phyloP scores from a whole-genome alignment of 352 stramenopile species.

The Bremia lactucae region DNA sequence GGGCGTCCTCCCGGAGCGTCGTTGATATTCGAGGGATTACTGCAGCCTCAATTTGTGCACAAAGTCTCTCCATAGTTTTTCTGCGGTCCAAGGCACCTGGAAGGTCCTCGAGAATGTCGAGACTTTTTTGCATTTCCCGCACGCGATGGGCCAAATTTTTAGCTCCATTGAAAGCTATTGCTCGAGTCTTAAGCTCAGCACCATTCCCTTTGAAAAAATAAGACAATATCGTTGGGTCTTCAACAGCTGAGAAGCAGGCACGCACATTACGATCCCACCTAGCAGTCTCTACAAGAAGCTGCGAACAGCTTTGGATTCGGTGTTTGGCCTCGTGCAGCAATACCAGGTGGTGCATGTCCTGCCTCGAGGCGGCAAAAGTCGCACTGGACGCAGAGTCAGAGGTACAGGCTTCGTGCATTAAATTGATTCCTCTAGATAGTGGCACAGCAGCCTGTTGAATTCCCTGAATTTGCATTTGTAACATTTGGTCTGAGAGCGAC shows the following conservation, averaged over 20 bases:
- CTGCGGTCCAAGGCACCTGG: conserved; percentile 43
- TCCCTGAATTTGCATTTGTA: conserved; percentile 43
- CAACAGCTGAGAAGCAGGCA: conserved; percentile 31
- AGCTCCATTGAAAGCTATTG: background rate
- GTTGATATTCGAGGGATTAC: conserved; percentile 36
- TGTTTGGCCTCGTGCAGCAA: conserved; percentile 61
- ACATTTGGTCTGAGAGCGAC: conserved; percentile 27
- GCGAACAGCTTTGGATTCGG: conserved; percentile 48
- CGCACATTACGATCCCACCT: conserved; percentile 59
- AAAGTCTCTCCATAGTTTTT: conserved; percentile 43
- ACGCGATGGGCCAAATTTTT: conserved; percentile 36
- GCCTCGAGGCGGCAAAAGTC: background rate
- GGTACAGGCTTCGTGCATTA: conserved; percentile 21
- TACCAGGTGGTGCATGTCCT: conserved; percentile 44
- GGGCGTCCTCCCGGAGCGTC: conserved; percentile 28
- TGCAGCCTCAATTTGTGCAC: conserved; percentile 38
- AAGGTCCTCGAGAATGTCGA: conserved; percentile 50
- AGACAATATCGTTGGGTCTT: conserved; percentile 24
- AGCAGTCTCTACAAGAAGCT: conserved; percentile 56
- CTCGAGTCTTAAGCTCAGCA: background rate
- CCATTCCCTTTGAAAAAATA: conserved; percentile 5
- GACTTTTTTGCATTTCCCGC: conserved; percentile 48
- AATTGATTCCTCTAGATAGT: conserved; percentile 33
- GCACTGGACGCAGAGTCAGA: conserved; percentile 1
- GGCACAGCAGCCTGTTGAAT: conserved; percentile 35